Percentiles rank a stretch among this genome's conserved stretches.
phyloP scores from a whole-genome alignment of 1,284 basidiomycete species.

The Ceratobasidium sp. region DNA sequence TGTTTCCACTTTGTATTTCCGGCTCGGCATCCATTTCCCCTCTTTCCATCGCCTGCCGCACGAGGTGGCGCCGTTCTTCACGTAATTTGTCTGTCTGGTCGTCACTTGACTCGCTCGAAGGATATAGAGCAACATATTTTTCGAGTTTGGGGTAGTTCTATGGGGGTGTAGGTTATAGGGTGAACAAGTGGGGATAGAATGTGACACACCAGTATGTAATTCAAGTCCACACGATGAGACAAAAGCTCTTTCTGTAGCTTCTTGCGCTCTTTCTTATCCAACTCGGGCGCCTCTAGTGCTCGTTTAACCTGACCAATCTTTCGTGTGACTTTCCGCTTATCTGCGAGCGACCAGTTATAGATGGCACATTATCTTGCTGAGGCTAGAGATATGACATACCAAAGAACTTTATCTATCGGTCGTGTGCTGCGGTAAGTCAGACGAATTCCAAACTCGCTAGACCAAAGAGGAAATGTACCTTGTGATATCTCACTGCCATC shows the following conservation, averaged over 20 bases:
- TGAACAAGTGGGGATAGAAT: constrained; percentile 7
- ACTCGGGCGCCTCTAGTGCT: constrained; percentile 53
- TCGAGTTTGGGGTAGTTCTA: constrained; percentile 79
- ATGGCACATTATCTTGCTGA: neutral
- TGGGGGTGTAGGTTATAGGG: constrained; percentile 14
- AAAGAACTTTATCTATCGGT: constrained; percentile 74
- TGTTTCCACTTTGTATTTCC: constrained; percentile 54
- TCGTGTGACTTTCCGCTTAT: constrained; percentile 78
- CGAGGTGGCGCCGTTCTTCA: constrained; percentile 66
- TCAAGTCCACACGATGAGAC: constrained; percentile 75
- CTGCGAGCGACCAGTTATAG: constrained; percentile 52
- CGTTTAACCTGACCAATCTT: constrained; percentile 70
- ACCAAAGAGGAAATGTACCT: constrained; percentile 50
- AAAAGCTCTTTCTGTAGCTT: constrained; percentile 59
- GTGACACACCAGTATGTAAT: constrained; percentile 75
- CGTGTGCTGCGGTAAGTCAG: constrained; percentile 32
- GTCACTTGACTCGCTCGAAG: constrained; percentile 53
- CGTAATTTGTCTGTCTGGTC: constrained; percentile 58
- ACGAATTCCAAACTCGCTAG: constrained; percentile 17
- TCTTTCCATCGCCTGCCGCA: constrained; percentile 66
- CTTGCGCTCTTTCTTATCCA: constrained; percentile 51
- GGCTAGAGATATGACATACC: constrained; percentile 58
- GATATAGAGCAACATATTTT: constrained; percentile 86
- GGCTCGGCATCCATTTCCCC: constrained; percentile 68
- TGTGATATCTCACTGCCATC: constrained; percentile 78